A percentile compares a stretch with the other conserved stretches of the same genome.
Evolutionary conservation across 2,329 filamentous ascomycete species (phyloP).

Genomic region (Xylaria sp.): DNA sequence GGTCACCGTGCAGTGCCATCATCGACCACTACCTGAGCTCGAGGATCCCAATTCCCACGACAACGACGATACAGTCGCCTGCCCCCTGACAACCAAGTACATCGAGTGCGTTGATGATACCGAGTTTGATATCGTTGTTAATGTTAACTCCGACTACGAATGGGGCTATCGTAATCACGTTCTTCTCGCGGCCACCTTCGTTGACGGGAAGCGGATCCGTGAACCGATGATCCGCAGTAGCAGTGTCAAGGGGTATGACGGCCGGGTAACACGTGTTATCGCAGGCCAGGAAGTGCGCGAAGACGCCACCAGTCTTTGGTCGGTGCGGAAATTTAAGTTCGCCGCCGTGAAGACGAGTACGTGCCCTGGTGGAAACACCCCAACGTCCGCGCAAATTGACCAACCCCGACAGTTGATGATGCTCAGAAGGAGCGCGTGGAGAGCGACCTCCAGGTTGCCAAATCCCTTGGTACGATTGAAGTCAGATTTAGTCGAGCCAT

Average conservation of each 20-base stretch:
- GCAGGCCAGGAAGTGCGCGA: background rate
- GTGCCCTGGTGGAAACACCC: background rate
- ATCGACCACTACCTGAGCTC: slow-evolving; percentile 32
- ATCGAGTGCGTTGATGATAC: slow-evolving; percentile 40
- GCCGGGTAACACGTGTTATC: background rate
- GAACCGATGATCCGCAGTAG: background rate
- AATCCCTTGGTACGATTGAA: slow-evolving; percentile 38
- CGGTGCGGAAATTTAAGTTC: slow-evolving; percentile 35
- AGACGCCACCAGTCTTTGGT: slow-evolving; percentile 5
- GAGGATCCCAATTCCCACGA: slow-evolving; percentile 33
- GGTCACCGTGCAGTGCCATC: slow-evolving; percentile 33
- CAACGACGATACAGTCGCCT: background rate
- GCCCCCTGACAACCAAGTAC: slow-evolving; percentile 34
- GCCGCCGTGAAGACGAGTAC: slow-evolving; percentile 37
- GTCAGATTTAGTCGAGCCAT: slow-evolving; percentile 31
- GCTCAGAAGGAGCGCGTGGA: slow-evolving; percentile 34
- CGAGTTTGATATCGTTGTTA: slow-evolving; percentile 34
- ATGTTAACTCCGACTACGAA: slow-evolving; percentile 30
- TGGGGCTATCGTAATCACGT: slow-evolving; percentile 36
- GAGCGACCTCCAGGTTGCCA: slow-evolving; percentile 31
- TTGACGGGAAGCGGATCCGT: slow-evolving; percentile 35
- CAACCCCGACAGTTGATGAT: slow-evolving; percentile 33
- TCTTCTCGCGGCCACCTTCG: slow-evolving; percentile 21
- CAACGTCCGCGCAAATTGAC: background rate
- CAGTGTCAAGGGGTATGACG: background rate